Evolutionary conservation across 192 early-diverging fungal genomes (phyloP).

Genomic region (Rhizophlyctis rosea): DNA sequence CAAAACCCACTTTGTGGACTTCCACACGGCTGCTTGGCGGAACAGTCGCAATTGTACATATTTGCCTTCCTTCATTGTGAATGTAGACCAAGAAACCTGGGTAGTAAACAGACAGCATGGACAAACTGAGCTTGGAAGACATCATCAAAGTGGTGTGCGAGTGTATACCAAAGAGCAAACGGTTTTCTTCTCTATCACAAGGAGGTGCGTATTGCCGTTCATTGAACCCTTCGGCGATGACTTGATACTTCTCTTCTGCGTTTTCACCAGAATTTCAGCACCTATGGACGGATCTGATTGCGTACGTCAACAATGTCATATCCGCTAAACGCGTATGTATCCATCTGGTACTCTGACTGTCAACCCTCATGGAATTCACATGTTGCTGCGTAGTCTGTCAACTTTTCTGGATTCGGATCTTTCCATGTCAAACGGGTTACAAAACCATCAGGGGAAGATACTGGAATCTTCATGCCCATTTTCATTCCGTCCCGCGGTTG

Average conservation of each 20-base stretch:
- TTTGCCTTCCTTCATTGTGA: too few relatives aligned
- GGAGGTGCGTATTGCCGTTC: slow-evolving; percentile 20
- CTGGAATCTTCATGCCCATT: slow-evolving; percentile 12
- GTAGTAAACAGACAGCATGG: slow-evolving; percentile 27
- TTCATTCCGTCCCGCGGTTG: slow-evolving; percentile 41
- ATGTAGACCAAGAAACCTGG: too few relatives aligned
- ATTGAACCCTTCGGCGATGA: not conserved
- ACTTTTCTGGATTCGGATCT: slow-evolving; percentile 39
- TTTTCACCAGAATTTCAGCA: slow-evolving; percentile 33
- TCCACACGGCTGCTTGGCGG: too few relatives aligned
- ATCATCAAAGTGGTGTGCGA: slow-evolving; percentile 36
- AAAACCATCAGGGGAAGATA: slow-evolving; percentile 16
- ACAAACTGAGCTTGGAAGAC: slow-evolving; percentile 34
- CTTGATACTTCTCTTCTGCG: too few relatives aligned
- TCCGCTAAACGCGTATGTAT: slow-evolving; percentile 28
- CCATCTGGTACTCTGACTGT: not conserved
- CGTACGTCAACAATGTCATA: slow-evolving; percentile 26
- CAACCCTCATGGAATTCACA: not conserved
- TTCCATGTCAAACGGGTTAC: slow-evolving; percentile 35
- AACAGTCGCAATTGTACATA: too few relatives aligned
- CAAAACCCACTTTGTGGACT: too few relatives aligned
- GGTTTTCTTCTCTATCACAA: slow-evolving; percentile 39
- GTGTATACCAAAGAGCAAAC: slow-evolving; percentile 34
- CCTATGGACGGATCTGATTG: slow-evolving; percentile 35
- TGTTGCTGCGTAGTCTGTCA: slow-evolving; percentile 25